Base-by-base conservation (phyloP, 495 filamentous ascomycete species). In the Oidiodendron maius region DNA sequence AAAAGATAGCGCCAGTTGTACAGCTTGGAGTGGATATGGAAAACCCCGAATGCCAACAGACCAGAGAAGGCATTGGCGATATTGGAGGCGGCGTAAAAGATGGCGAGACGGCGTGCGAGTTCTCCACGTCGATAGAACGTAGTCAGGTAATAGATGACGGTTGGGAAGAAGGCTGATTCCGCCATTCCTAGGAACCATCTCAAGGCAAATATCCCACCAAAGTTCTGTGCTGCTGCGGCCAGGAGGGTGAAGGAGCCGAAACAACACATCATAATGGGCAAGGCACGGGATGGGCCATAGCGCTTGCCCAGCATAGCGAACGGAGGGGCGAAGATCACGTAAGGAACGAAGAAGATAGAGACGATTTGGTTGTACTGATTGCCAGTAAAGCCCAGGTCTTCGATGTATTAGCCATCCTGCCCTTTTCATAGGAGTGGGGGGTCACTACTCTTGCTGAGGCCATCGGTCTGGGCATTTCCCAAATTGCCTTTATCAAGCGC, bases 51-150 rank as follows among this genome's bases (percentile, higher is more conserved):
- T 0, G 86, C 80, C 16, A 91, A 71, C 1, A 90, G 69, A 5
- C 86, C 86, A 1, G 77, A 76, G 57, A 89, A 89, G 18, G 84
- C 87, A 37, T 76, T 80, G 21, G 84, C 86, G 40, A 90, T 83
- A 48, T 78, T 82, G 23, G 77, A 80, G 0, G 83, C 84, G 0
- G 85, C 86, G 59, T 89, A 89, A 69, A 89, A 91, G 54, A 90
- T 71, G 28, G 83, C 83, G 1, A 91, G 72, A 3, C 86, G 80
- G n/a, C 84, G 68, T 3, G 84, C 86, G 8, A 91, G 70, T 58
- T 90, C 86, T n/a, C 78, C 78, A 28, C 86, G 79, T 18, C 82
- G 78, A 56, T 90, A 90, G 61, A 91, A 90, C 1, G 61, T 66
- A 0, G 67, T 71, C 28, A 66, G 66, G 39, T 74, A 75, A 48